Conservation (phyloP, 345 rosid species). For the Populus euphratica region DNA sequence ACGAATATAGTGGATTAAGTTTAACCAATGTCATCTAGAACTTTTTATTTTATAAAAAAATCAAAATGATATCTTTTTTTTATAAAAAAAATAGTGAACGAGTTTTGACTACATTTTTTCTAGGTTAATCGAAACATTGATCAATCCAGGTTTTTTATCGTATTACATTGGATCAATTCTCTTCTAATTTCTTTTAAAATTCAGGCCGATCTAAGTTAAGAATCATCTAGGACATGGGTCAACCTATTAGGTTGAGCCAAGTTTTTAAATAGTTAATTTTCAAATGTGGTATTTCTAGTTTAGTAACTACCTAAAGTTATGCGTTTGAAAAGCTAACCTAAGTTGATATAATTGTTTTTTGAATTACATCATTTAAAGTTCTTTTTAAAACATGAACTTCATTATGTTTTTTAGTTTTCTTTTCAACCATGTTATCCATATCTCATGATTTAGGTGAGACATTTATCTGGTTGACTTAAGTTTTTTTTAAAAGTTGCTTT, state of each 20-base stretch:
- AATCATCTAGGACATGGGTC: rapidly evolving
- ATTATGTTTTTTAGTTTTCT: rapidly evolving
- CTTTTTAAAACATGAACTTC: no score
- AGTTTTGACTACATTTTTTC: rapidly evolving
- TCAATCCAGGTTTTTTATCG: no score
- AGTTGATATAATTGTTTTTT: rapidly evolving
- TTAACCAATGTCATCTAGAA: no score
- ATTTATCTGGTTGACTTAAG: rapidly evolving
- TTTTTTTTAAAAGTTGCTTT: no score
- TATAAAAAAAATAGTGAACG: no score
- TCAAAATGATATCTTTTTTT: no score
- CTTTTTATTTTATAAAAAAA: no score
- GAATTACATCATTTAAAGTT: no score
- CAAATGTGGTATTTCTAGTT: rapidly evolving
- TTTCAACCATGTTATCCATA: rapidly evolving
- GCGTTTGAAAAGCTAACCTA: rapidly evolving
- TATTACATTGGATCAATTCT: no score
- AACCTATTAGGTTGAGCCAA: rapidly evolving
- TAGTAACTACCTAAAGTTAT: no score
- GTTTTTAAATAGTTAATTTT: no score
- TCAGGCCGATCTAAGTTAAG: rapidly evolving
- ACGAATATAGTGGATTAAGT: rapidly evolving
- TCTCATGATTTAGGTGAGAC: rapidly evolving
- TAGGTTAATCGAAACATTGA: rapidly evolving
- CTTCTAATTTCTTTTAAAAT: no score